Percentiles rank a stretch among this genome's conserved stretches.
Evolutionary conservation across 2,329 filamentous ascomycete genomes (phyloP).

Genomic region (Alternaria sp.): DNA sequence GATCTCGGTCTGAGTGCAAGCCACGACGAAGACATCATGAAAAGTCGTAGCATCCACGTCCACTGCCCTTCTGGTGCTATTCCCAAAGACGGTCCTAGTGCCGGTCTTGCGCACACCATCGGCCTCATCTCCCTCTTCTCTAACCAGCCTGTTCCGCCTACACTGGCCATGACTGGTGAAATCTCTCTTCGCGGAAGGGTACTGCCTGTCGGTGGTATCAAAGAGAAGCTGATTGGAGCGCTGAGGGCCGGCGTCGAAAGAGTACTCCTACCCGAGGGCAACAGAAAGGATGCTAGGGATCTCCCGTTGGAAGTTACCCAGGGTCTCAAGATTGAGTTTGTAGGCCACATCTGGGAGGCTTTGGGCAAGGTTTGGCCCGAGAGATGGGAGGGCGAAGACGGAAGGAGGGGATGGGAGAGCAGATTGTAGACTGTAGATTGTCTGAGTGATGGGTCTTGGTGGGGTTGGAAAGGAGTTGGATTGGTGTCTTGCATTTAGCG

Average conservation of each 20-base stretch:
- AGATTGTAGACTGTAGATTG: conserved; percentile 63
- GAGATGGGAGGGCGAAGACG: conserved; percentile 74
- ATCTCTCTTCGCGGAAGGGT: conserved; percentile 84
- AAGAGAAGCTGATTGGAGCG: conserved; percentile 97
- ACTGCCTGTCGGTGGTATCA: conserved; percentile 94
- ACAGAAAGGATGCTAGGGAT: conserved; percentile 91
- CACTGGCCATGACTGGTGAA: conserved; percentile 91
- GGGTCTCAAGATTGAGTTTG: conserved; percentile 86
- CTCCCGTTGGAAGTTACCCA: conserved; percentile 87
- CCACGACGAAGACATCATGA: conserved; percentile 91
- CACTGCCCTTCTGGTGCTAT: conserved; percentile 95
- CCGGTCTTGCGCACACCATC: conserved; percentile 91
- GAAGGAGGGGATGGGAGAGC: conserved; percentile 70
- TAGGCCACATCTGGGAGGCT: conserved; percentile 95
- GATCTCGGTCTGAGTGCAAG: conserved; percentile 84
- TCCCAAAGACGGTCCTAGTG: conserved; percentile 85
- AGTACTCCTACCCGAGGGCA: conserved; percentile 84
- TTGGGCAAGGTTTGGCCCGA: conserved; percentile 92
- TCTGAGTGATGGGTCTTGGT: background rate
- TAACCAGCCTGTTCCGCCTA: conserved; percentile 83
- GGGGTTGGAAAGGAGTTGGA: background rate
- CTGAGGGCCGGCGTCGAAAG: conserved; percentile 93
- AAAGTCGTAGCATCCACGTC: conserved; percentile 89
- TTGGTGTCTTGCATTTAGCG: conserved; percentile 2
- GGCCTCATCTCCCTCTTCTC: conserved; percentile 90